A percentile compares a stretch with the other conserved stretches of the same genome.
phyloP scores from a whole-genome alignment of 2,329 filamentous ascomycete genomes.

The Aspergillus arachidicola region DNA sequence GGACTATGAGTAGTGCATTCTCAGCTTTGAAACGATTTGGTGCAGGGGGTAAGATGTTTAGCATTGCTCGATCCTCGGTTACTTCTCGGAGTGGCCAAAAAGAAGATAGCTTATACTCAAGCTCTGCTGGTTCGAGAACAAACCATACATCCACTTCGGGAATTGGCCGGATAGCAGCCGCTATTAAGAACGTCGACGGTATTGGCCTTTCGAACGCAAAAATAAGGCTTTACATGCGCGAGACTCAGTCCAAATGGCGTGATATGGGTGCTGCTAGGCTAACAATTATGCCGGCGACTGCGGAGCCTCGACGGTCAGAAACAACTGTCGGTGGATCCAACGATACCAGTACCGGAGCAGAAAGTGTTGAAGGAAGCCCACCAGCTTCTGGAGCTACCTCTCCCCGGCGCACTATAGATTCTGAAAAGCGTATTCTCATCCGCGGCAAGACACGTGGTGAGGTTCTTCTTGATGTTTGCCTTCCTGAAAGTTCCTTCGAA shows the following conservation, averaged over 20 bases:
- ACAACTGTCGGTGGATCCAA: constrained; percentile 56
- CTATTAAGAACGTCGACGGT: constrained; percentile 59
- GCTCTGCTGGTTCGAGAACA: constrained; percentile 50
- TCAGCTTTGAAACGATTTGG: constrained; percentile 75
- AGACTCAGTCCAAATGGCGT: constrained; percentile 78
- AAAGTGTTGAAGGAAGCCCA: constrained; percentile 26
- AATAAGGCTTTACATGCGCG: constrained; percentile 81
- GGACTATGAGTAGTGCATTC: constrained; percentile 77
- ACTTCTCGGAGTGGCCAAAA: constrained; percentile 56
- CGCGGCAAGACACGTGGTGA: constrained; percentile 68
- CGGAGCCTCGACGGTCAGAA: constrained; percentile 33
- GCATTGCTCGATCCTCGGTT: constrained; percentile 78
- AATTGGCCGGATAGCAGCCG: constrained; percentile 53
- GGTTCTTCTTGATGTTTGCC: constrained; percentile 77
- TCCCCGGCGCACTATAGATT: constrained; percentile 58
- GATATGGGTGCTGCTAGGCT: constrained; percentile 85
- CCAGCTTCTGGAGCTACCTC: constrained; percentile 35
- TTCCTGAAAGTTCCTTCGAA: constrained; percentile 83
- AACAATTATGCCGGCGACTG: constrained; percentile 69
- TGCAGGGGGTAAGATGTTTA: constrained; percentile 73
- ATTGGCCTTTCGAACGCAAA: constrained; percentile 73
- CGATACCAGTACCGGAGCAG: constrained; percentile 27
- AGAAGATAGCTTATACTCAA: constrained; percentile 61
- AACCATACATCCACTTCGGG: constrained; percentile 60
- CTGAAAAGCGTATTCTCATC: constrained; percentile 85